These are phyloP conservation scores for Flaveria bidentis DNA, from an alignment of 129 eudicot genomes.

Conservation along the genomic window DNA sequence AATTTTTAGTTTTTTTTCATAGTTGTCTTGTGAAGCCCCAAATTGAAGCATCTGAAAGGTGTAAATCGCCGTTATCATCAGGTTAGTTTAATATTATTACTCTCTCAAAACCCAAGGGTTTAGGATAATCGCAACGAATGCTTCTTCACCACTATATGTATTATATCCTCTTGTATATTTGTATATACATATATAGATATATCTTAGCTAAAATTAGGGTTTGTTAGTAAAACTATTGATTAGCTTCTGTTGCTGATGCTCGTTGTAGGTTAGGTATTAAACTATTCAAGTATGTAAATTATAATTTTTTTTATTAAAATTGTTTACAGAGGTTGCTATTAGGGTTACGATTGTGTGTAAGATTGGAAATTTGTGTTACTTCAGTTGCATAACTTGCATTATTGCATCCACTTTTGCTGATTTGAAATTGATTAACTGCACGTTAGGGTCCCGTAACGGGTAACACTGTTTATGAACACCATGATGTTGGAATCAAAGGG, in stretches of 20 bases:
- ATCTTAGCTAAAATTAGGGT: no score
- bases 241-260: not conserved
- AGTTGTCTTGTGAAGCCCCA: not conserved
- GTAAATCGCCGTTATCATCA: not conserved
- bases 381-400: no score
- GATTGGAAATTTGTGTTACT: no score
- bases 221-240: no score
- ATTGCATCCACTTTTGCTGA: no score
- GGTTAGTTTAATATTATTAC: not conserved
- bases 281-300: not conserved
- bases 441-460: no score
- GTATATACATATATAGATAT: no score
- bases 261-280: not conserved
- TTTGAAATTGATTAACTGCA: no score
- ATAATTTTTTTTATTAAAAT: not conserved
- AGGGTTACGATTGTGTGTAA: no score
- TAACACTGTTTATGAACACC: no score
- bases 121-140: not conserved
- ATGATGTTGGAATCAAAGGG: no score
- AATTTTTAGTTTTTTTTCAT: not conserved
- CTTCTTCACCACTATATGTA: no score
- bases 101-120: conserved; percentile 4
- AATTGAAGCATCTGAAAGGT: not conserved
- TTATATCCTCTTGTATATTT: not conserved
- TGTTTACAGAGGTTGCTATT: not conserved